Base-by-base conservation (phyloP, 345 rosid genomes). In the Eucalyptus caleyi region DNA sequence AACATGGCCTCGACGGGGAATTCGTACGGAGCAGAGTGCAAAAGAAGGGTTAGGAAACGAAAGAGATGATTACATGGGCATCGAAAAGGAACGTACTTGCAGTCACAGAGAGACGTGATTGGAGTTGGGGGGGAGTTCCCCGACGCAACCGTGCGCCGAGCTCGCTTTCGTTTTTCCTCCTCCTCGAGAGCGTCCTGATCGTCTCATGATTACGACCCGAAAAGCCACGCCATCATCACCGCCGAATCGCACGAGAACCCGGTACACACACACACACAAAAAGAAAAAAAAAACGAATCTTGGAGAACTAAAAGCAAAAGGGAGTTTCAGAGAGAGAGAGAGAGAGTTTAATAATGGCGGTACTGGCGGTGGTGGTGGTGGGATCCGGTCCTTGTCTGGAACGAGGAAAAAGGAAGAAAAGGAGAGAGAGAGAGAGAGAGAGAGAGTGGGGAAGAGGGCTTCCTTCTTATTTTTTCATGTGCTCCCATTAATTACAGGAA, bases 141-240 rank as follows among this genome's bases (percentile, higher is more conserved):
- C 27, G 30, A 62, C 69, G 16, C 69, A 27, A 27, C 34, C 69
- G 7, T 62, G 32, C 34, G 34, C 37, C 40, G 5, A n/a, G 77
- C 34, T 65, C 77, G 37, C 19, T 65, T 40, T 40, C 85, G 47
- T 77, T 21, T 77, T 40, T 6, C 32, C 18, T 27, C 30, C 47
- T 21, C 47, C 85, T 21, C 16, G 8, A 40, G 42, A 77, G 45
- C 47, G 15, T 13, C n/a, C 13, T 11, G 47, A 77, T 77, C 85
- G 85, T 40, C 85, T 77, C 47, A 40, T 88, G 59, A 88, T 88
- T 88, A 42, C 86, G 89, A 67, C 53, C 85, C 80, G 62, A 69
- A 88, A 88, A 88, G 89, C 88, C 37, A 47, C 16, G 69, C 81
- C 88, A 47, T 88, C 60, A n/a, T 44, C 54, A 47, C 85, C 32